Base-by-base conservation (phyloP, 441 rosid species). In the Erodium moschatum region DNA sequence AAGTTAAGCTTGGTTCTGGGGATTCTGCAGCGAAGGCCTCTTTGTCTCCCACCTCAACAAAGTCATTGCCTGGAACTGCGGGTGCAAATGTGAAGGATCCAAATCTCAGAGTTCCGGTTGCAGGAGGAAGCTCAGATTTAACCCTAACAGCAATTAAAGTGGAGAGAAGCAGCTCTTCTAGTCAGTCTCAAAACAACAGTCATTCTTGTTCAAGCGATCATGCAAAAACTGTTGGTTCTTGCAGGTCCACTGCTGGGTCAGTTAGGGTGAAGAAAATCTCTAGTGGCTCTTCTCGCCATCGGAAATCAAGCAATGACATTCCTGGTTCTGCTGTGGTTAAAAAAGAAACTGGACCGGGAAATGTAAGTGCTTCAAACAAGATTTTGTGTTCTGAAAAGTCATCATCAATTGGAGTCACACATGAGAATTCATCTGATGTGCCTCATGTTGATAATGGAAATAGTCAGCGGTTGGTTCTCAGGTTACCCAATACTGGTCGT, bases 201-300 rank as follows among this genome's bases (percentile, higher is more conserved):
- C 96, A 86, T 56, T 83, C 91, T 40, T 86, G 81, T 73, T 85
- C 91, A 8, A 77, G 90, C 70, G 93, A 86, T 58, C 90, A 79
- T 77, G 85, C 80, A 16, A 89, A 85, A 76, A 71, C 82, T 35
- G 82, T 81, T 40, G 89, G 82, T 1, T 64, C 71, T 11, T 78
- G 82, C 16, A 86, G 83, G 83, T 24, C 80, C 87, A 79, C 83
- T 42, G 82, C 86, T 72, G 87, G 80, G 67, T 87, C 91, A 0
- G 67, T 69, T 69, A 58, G 77, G 15, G 78, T 78, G 35, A 81
- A 74, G 65, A 86, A 79, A 76, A 68, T 35, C 35, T 70, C 82
- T 29, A 68, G 85, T 69, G 81, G 85, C 27, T 24, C 27, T 72
- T 81, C 87, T 24, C 27, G 27, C 27, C 27, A 24, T 24, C 27